A percentile compares a stretch with the other conserved stretches of the same genome.
Conservation (phyloP, 495 filamentous ascomycete genomes). For the Thermothielavioides terrestris region DNA sequence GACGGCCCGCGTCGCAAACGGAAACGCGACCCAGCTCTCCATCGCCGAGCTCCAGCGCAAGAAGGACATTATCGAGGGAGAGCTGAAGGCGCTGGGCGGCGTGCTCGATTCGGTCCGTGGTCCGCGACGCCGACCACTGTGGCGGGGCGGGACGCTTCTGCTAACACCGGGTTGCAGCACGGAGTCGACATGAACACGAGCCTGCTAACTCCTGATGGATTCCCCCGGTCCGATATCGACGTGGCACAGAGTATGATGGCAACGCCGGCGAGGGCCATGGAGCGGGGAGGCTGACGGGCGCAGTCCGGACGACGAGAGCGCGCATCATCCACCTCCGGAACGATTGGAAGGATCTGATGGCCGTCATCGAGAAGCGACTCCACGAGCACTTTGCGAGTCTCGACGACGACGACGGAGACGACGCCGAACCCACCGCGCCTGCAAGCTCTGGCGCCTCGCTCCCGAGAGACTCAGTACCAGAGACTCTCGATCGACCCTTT, state of each 20-base stretch:
- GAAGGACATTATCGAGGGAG: constrained; percentile 76
- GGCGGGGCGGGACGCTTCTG: too few species aligned
- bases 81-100: constrained; percentile 71
- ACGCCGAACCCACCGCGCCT: background rate
- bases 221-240: constrained; percentile 87
- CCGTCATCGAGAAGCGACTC: constrained; percentile 66
- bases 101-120: constrained; percentile 77
- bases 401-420: constrained; percentile 18
- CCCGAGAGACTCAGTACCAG: constrained; percentile 30
- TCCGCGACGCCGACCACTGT: background rate
- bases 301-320: constrained; percentile 83
- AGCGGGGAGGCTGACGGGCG: constrained; percentile 12
- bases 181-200: constrained; percentile 85
- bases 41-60: constrained; percentile 50
- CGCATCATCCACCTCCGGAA: constrained; percentile 85
- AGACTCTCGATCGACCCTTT: constrained; percentile 59
- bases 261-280: background rate
- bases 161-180: constrained; percentile 50
- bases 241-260: constrained; percentile 73
- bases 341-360: constrained; percentile 88
- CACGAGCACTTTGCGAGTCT: constrained; percentile 65
- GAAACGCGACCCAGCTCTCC: constrained; percentile 49
- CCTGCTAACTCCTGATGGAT: constrained; percentile 86
- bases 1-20: constrained; percentile 41
- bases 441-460: background rate